These are phyloP conservation scores for Phallus indusiatus DNA, from an alignment of 768 basidiomycete species.

Conservation along the genomic window DNA sequence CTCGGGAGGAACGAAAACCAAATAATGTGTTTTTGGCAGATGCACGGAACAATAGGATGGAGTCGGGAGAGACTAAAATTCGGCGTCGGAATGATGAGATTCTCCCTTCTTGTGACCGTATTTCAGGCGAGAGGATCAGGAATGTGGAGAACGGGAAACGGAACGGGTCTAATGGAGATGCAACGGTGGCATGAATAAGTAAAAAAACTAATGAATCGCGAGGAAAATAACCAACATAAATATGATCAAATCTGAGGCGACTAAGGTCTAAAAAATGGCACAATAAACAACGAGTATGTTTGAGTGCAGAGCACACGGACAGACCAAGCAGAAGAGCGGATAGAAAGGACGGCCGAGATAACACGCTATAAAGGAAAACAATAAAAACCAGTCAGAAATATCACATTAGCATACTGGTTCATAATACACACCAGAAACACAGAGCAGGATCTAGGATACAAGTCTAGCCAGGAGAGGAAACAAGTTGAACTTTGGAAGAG, in stretches of 20 bases:
- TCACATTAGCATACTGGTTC: not conserved
- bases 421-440: not conserved
- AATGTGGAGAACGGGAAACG: not conserved
- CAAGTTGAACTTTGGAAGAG: not conserved
- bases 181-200: not conserved
- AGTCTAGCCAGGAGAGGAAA: slow-evolving; percentile 8
- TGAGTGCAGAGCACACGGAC: not conserved
- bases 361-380: not conserved
- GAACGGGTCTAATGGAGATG: not conserved
- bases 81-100: not conserved
- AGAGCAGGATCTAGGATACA: not conserved
- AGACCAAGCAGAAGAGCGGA: not conserved
- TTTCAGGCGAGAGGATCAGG: not conserved
- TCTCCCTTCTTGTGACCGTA: not conserved
- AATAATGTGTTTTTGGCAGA: not conserved
- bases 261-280: not conserved
- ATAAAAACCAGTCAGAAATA: not conserved
- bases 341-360: not conserved
- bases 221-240: not conserved
- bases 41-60: not conserved
- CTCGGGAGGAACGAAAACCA: not conserved
- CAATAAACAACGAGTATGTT: not conserved
- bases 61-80: not conserved
- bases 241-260: not conserved
- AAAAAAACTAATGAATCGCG: not conserved